Conservation (phyloP, 192 early-diverging fungal genomes). For the Gonapodya sp. region DNA sequence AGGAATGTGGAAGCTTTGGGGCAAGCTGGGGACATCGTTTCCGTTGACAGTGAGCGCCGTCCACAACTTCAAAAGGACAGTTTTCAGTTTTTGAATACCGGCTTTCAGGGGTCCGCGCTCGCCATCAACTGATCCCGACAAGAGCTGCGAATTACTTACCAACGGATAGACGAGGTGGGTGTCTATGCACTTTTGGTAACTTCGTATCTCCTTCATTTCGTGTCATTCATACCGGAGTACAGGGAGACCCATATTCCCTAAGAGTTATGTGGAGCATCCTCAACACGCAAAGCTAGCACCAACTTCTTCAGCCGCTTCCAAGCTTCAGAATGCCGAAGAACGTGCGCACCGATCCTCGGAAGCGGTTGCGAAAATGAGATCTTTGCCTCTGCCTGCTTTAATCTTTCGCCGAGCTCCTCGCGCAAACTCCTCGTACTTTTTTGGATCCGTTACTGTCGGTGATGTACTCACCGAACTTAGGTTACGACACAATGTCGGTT, state of each 20-base stretch:
- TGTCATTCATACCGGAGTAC: too few relatives aligned
- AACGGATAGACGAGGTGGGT: neutral
- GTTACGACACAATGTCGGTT: neutral
- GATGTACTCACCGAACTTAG: neutral
- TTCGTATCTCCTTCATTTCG: too few relatives aligned
- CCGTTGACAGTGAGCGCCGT: neutral
- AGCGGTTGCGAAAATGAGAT: neutral
- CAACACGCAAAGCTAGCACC: too few relatives aligned
- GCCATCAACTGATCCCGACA: neutral
- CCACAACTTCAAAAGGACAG: neutral
- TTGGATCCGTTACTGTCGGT: neutral
- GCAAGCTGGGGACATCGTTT: neutral
- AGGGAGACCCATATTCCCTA: neutral
- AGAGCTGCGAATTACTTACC: neutral
- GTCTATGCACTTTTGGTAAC: too few relatives aligned
- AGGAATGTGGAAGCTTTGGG: neutral
- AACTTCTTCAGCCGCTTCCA: too few relatives aligned
- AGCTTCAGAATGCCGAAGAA: neutral
- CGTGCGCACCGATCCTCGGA: neutral
- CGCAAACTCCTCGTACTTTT: neutral
- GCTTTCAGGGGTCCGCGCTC: neutral
- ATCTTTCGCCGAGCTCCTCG: neutral
- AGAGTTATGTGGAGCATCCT: neutral
- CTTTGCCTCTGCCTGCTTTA: neutral
- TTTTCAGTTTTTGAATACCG: neutral